Percentiles rank a stretch among this genome's conserved stretches.
These are phyloP conservation scores for Cenococcum geophilum DNA, from an alignment of 495 filamentous ascomycete genomes.

Conservation along the genomic window DNA sequence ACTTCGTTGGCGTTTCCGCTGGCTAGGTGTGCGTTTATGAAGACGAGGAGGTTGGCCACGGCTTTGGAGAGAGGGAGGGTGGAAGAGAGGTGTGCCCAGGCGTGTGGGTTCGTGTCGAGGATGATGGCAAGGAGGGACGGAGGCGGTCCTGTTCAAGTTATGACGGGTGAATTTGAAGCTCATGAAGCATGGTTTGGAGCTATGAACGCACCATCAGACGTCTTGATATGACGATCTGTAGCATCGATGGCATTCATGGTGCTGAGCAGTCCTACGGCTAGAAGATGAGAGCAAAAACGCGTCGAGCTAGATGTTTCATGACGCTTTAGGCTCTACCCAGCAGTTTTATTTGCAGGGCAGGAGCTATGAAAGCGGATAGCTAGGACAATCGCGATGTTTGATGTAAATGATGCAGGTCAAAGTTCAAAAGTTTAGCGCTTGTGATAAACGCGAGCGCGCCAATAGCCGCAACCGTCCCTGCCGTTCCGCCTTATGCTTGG, in stretches of 20 bases:
- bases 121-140: conserved; percentile 87
- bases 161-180: conserved; percentile 1
- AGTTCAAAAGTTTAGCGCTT: no score
- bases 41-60: conserved; percentile 86
- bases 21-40: conserved; percentile 91
- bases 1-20: conserved; percentile 89
- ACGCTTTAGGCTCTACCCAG: background rate
- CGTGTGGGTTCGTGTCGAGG: conserved; percentile 92
- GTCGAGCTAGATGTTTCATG: background rate
- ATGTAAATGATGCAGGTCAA: no score
- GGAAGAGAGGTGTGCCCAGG: conserved; percentile 74
- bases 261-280: conserved; percentile 9
- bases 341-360: background rate
- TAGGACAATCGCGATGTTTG: no score
- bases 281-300: no score
- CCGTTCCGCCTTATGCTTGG: no score
- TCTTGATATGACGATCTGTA: conserved; percentile 71
- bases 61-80: conserved; percentile 78
- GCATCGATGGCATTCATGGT: conserved; percentile 86
- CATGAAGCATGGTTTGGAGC: background rate
- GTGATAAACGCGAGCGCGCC: no score
- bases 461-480: no score
- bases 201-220: conserved; percentile 44
- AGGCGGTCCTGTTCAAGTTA: conserved; percentile 49
- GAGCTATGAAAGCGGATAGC: no score